phyloP scores from a whole-genome alignment of 73 alveolate genomes.

The Symbiodinium natans region DNA sequence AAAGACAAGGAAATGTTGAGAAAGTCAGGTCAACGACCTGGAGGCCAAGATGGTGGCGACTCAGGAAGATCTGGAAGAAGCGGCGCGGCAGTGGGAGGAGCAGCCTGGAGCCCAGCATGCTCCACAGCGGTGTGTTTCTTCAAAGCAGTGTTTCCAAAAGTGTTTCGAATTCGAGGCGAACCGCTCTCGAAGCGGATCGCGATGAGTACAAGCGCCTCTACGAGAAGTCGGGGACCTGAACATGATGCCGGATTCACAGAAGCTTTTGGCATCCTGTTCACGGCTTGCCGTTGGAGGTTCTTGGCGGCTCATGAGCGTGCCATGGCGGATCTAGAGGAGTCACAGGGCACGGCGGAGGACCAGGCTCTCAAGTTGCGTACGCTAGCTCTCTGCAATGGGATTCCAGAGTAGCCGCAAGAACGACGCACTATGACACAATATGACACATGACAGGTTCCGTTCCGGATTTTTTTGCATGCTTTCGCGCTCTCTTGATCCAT shows the following conservation, averaged over 20 bases:
- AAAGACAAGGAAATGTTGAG: no score
- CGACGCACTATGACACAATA: no score
- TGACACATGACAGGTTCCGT: no score
- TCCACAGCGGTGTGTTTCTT: not conserved
- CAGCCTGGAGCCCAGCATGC: conserved; percentile 36
- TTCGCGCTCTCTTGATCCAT: no score
- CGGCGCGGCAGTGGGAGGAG: conserved; percentile 92
- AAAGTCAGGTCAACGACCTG: conserved; percentile 62
- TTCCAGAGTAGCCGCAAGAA: no score
- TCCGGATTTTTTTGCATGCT: no score
- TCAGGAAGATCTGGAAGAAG: conserved; percentile 89
- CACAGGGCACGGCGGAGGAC: conserved; percentile 89
- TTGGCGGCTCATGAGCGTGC: conserved; percentile 91
- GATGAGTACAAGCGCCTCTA: conserved; percentile 90
- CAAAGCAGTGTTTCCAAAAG: not conserved
- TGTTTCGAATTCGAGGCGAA: conserved; percentile 23
- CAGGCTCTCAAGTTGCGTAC: conserved; percentile 22
- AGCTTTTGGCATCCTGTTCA: not conserved
- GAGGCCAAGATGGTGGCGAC: conserved; percentile 82
- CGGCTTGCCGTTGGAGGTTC: conserved; percentile 14
- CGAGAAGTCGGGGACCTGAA: conserved; percentile 15
- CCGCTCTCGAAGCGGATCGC: conserved; percentile 80
- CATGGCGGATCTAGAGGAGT: conserved; percentile 86
- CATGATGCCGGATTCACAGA: not conserved
- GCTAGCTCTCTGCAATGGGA: no score